These are phyloP conservation scores for Pisolithus tinctorius DNA, from an alignment of 768 basidiomycete genomes.

Conservation along the genomic window DNA sequence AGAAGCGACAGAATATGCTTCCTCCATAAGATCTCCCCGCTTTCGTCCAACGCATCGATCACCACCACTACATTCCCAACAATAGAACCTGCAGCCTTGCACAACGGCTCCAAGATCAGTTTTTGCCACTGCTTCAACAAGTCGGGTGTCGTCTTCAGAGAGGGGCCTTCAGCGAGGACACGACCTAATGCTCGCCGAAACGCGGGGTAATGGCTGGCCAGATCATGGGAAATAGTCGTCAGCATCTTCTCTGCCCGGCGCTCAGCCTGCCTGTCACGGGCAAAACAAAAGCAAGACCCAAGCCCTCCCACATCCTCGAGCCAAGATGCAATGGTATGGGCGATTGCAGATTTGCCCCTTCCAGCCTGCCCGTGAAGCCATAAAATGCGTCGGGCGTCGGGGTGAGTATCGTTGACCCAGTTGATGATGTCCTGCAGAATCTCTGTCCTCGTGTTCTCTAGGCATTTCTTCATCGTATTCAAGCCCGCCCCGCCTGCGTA, in stretches of 20 bases:
- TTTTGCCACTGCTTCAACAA: neutral
- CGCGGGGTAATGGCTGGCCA: neutral
- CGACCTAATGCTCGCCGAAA: neutral
- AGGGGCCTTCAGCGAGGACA: neutral
- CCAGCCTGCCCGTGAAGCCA: neutral
- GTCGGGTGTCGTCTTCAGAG: neutral
- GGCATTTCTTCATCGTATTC: neutral
- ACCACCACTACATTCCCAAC: neutral
- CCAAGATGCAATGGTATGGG: neutral
- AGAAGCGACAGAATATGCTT: neutral
- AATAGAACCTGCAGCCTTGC: too few relatives aligned
- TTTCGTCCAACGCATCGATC: neutral
- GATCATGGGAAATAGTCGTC: neutral
- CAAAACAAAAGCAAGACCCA: neutral
- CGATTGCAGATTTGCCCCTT: slow-evolving; percentile 1
- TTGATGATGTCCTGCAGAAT: neutral
- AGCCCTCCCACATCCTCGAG: neutral
- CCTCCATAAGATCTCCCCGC: neutral
- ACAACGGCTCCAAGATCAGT: neutral
- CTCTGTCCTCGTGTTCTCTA: neutral
- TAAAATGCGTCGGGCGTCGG: neutral
- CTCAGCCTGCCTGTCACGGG: neutral
- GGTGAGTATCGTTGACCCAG: neutral
- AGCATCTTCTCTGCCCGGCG: neutral
- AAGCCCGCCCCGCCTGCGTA: neutral